Evolutionary conservation across 1,284 basidiomycete genomes (phyloP).

Genomic region (Cryptococcus sp.): DNA sequence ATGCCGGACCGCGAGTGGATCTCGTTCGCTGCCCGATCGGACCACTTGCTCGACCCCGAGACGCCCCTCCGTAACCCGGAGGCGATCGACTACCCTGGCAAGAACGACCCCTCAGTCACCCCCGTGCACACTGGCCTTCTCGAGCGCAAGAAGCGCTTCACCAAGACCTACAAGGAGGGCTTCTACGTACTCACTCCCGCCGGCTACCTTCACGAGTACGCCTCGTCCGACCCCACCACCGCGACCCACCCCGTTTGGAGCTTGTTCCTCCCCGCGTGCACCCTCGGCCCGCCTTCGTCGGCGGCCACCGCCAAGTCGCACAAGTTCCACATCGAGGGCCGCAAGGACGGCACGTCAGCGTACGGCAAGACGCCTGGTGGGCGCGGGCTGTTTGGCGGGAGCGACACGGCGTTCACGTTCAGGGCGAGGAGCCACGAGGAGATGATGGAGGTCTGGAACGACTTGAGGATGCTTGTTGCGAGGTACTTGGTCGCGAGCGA

Average conservation of each 20-base stretch:
- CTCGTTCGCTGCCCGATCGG: constrained; percentile 86
- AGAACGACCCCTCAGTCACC: constrained; percentile 84
- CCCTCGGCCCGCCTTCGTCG: constrained; percentile 86
- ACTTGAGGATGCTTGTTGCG: constrained; percentile 92
- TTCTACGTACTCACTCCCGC: constrained; percentile 94
- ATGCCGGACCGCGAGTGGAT: constrained; percentile 96
- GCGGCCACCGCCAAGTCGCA: constrained; percentile 66
- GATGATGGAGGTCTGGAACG: constrained; percentile 99
- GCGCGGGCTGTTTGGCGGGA: constrained; percentile 52
- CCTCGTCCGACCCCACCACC: constrained; percentile 70
- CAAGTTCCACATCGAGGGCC: constrained; percentile 97
- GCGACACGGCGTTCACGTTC: constrained; percentile 79
- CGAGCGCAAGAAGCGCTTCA: constrained; percentile 97
- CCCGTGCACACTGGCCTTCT: constrained; percentile 87
- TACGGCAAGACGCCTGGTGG: constrained; percentile 62
- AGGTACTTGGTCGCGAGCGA: constrained; percentile 93
- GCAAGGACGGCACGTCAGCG: constrained; percentile 62
- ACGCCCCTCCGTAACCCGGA: constrained; percentile 82
- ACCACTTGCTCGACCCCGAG: constrained; percentile 95
- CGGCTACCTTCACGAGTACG: constrained; percentile 92
- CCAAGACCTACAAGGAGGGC: constrained; percentile 78
- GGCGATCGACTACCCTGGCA: constrained; percentile 82
- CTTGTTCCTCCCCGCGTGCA: constrained; percentile 92
- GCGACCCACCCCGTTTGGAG: constrained; percentile 72
- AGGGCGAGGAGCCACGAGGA: constrained; percentile 85